phyloP scores from a whole-genome alignment of 306 rosid species.

The Vigna trinervia region DNA sequence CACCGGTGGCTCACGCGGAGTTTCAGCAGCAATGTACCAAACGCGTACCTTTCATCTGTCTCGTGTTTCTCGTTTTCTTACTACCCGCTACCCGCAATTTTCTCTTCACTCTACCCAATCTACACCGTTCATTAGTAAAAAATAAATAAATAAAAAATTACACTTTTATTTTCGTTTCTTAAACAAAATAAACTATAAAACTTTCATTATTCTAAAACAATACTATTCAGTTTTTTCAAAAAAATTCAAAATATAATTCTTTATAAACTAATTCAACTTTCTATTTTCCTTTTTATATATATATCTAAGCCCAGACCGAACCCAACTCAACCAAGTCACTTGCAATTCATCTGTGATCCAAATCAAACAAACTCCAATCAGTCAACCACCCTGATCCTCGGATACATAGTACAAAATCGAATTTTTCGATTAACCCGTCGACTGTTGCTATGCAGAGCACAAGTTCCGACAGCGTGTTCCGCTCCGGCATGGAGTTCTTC shows the following conservation, averaged over 20 bases:
- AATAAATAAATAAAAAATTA: no score
- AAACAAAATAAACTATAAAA: no score
- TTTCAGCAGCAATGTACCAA: not conserved
- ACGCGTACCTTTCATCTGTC: not conserved
- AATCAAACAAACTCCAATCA: not conserved
- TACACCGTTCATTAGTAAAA: no score
- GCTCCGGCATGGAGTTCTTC: constrained; percentile 63
- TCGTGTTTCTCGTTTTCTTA: not conserved
- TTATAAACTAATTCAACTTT: no score
- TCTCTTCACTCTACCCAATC: no score
- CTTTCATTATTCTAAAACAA: no score
- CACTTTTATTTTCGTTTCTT: no score
- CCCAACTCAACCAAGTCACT: not conserved
- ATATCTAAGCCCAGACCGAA: not conserved
- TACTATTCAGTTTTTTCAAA: no score
- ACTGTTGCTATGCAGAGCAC: constrained; percentile 1
- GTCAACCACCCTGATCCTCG: not conserved
- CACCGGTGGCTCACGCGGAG: not conserved
- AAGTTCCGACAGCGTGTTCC: constrained; percentile 12
- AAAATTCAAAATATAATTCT: no score
- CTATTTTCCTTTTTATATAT: not conserved
- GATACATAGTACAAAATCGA: not conserved
- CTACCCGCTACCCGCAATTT: not conserved
- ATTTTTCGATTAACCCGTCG: not conserved
- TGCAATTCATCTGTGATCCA: not conserved